Percentiles rank a stretch among this genome's conserved stretches.
phyloP scores from a whole-genome alignment of 768 basidiomycete genomes.

The Agaricus sinodeliciosus region DNA sequence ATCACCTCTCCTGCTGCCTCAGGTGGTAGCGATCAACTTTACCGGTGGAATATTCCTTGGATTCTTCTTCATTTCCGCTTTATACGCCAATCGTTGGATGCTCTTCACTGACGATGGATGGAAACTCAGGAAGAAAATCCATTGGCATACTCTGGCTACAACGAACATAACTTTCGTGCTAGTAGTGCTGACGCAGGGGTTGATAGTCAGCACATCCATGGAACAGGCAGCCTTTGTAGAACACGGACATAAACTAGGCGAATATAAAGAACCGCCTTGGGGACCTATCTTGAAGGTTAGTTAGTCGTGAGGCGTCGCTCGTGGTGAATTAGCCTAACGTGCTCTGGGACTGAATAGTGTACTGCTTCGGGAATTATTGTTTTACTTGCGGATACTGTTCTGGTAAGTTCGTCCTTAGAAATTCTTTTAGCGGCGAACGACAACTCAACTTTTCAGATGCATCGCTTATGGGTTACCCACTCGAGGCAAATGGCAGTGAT shows the following conservation, averaged over 20 bases:
- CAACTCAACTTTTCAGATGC: conserved; percentile 1
- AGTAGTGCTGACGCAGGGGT: not conserved
- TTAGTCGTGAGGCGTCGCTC: not conserved
- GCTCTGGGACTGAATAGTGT: not conserved
- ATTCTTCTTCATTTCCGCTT: conserved; percentile 5
- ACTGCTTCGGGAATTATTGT: not conserved
- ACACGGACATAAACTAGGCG: too few relatives aligned
- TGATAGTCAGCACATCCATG: too few relatives aligned
- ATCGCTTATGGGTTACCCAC: conserved; percentile 6
- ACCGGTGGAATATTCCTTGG: conserved; percentile 1
- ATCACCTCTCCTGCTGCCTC: not conserved
- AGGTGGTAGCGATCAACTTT: not conserved
- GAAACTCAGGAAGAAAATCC: not conserved
- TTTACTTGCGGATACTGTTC: not conserved
- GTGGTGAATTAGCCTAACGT: too few relatives aligned
- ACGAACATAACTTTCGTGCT: not conserved
- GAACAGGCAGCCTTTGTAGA: too few relatives aligned
- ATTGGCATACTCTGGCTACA: not conserved
- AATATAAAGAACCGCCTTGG: too few relatives aligned
- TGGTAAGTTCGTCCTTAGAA: not conserved
- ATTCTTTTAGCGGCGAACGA: not conserved
- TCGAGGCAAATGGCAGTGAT: not conserved
- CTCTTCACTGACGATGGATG: conserved; percentile 8
- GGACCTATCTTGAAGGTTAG: not conserved
- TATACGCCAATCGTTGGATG: conserved; percentile 3